A percentile compares a stretch with the other conserved stretches of the same genome.
Conservation (phyloP, 1,139 yeast genomes). For the Suhomyces ambrosiae region DNA sequence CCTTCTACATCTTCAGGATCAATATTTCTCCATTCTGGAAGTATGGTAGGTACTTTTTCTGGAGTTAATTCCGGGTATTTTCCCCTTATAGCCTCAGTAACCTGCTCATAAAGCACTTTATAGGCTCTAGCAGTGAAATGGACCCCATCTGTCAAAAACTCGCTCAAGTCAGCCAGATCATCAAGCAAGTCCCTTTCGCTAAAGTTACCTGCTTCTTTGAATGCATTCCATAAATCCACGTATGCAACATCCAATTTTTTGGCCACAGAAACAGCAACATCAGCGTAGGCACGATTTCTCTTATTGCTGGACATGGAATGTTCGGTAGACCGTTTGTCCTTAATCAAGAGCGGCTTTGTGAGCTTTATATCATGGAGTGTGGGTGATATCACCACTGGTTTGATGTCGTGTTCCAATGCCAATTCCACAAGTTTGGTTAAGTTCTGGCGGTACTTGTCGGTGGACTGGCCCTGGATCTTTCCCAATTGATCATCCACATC, state of each 20-base stretch:
- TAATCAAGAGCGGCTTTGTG: conserved; percentile 5
- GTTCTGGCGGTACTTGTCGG: conserved; percentile 52
- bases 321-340: conserved; percentile 10
- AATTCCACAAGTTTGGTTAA: conserved; percentile 40
- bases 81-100: conserved; percentile 39
- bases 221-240: conserved; percentile 53
- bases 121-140: conserved; percentile 70
- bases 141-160: conserved; percentile 56
- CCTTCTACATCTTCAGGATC: conserved; percentile 9
- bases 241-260: conserved; percentile 47
- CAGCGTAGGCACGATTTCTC: conserved; percentile 49
- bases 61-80: conserved; percentile 53
- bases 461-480: conserved; percentile 54
- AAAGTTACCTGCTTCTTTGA: conserved; percentile 31
- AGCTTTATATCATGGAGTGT: conserved; percentile 51
- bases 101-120: conserved; percentile 46
- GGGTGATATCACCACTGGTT: conserved; percentile 63
- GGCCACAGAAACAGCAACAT: conserved; percentile 52
- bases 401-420: conserved; percentile 43
- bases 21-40: conserved; percentile 30
- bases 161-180: conserved; percentile 18
- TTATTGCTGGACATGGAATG: conserved; percentile 23
- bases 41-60: conserved; percentile 31
- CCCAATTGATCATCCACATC: conserved; percentile 23
- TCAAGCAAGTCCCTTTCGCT: conserved; percentile 17